Percentiles rank a stretch among this genome's conserved stretches.
Evolutionary conservation across 140 eudicot species (phyloP).

Genomic region (Erigeron philadelphicus): DNA sequence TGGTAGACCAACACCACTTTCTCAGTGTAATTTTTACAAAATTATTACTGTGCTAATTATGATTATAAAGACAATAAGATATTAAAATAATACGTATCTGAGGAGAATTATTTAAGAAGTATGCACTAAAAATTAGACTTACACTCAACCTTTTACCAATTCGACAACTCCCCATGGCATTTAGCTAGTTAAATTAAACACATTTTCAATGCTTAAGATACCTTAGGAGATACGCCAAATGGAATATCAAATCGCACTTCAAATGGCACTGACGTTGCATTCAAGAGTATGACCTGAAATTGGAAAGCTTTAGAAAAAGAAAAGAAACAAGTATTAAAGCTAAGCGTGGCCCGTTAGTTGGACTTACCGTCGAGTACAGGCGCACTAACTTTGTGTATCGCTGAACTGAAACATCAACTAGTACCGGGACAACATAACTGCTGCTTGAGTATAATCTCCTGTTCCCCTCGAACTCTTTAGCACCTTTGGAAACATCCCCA

Average conservation of each 20-base stretch:
- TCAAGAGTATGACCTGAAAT: slow-evolving; percentile 72
- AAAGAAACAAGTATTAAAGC: not conserved
- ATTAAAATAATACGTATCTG: not conserved
- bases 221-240: slow-evolving; percentile 95
- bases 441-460: slow-evolving; percentile 15
- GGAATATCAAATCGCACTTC: slow-evolving; percentile 98
- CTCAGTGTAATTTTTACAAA: not conserved
- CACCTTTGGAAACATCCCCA: slow-evolving; percentile 34
- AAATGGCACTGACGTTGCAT: slow-evolving; percentile 76
- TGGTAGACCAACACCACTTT: not conserved
- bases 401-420: slow-evolving; percentile 89
- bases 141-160: not conserved
- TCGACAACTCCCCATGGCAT: not conserved
- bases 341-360: not conserved
- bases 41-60: not conserved
- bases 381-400: slow-evolving; percentile 75
- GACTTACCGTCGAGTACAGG: slow-evolving; percentile 79
- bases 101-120: not conserved
- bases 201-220: slow-evolving; percentile 17
- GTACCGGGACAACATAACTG: slow-evolving; percentile 79
- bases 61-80: not conserved
- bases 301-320: not conserved
- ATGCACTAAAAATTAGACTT: not conserved
- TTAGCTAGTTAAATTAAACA: slow-evolving; percentile 1
- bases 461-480: slow-evolving; percentile 12